phyloP scores from a whole-genome alignment of 2,329 filamentous ascomycete species.

The Epichloe hybrida region DNA sequence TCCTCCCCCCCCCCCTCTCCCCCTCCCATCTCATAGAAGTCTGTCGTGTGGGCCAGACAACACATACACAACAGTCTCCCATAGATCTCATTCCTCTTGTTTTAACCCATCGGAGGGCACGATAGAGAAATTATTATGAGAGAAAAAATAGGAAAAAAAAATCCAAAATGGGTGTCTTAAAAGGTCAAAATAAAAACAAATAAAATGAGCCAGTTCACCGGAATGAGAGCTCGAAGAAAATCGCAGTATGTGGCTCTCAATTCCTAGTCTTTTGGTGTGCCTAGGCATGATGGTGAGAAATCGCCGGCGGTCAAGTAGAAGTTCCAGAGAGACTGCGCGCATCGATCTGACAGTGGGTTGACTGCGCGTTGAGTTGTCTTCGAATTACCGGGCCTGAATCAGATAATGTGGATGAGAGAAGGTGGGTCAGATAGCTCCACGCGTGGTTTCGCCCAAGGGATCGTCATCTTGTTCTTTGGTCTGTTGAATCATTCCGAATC shows the following conservation, averaged over 20 bases:
- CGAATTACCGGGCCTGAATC: neutral
- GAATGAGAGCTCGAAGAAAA: slow-evolving; percentile 4
- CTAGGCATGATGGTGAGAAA: neutral
- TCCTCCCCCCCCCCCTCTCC: neutral
- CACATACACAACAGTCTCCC: slow-evolving; percentile 4
- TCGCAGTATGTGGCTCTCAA: neutral
- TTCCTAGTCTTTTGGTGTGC: neutral
- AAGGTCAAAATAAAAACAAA: neutral
- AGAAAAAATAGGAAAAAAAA: neutral
- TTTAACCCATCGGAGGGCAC: neutral
- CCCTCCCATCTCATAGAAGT: neutral
- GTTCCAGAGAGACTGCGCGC: neutral
- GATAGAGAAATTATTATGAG: slow-evolving; percentile 1
- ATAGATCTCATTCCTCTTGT: neutral
- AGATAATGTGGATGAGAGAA: neutral
- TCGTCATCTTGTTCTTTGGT: neutral
- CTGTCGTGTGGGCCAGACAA: slow-evolving; percentile 5
- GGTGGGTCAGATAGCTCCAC: neutral
- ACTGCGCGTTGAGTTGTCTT: neutral
- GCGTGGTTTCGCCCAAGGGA: neutral
- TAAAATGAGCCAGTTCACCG: slow-evolving; percentile 1
- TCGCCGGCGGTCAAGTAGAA: neutral
- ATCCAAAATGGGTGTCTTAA: neutral
- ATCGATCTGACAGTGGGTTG: too few relatives aligned
- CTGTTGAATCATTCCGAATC: neutral